Percentiles rank a stretch among this genome's conserved stretches.
Evolutionary conservation across 495 filamentous ascomycete species (phyloP).

Genomic region (Penicillium steckii): DNA sequence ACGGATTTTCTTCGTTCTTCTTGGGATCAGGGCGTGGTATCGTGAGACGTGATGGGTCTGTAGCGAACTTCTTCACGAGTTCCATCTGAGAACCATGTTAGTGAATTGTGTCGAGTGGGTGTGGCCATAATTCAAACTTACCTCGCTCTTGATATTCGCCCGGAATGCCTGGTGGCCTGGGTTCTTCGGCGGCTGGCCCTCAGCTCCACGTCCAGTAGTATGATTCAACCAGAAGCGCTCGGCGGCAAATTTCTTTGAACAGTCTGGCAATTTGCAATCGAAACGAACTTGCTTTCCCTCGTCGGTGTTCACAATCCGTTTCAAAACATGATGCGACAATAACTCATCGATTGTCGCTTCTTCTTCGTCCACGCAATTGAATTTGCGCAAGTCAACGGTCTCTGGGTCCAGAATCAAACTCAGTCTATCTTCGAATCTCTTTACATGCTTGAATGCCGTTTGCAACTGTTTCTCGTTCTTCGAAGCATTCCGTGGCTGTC

Average conservation of each 20-base stretch:
- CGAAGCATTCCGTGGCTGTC: constrained; percentile 58
- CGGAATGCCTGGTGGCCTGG: constrained; percentile 79
- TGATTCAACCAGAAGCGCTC: constrained; percentile 97
- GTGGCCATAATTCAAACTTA: constrained; percentile 41
- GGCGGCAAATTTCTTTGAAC: constrained; percentile 95
- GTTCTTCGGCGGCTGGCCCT: background rate
- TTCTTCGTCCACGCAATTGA: constrained; percentile 84
- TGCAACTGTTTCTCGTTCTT: constrained; percentile 90
- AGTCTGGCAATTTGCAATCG: constrained; percentile 93
- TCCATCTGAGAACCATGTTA: constrained; percentile 57
- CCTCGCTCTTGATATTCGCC: constrained; percentile 75
- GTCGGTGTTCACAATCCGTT: constrained; percentile 65
- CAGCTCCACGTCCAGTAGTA: constrained; percentile 16
- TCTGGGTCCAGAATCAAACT: constrained; percentile 89
- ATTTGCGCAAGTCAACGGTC: constrained; percentile 76
- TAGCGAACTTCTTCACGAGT: constrained; percentile 88
- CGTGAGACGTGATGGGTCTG: constrained; percentile 90
- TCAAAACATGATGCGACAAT: constrained; percentile 51
- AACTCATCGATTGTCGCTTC: constrained; percentile 87
- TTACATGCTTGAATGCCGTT: constrained; percentile 98
- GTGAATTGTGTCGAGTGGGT: background rate
- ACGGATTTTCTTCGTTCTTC: constrained; percentile 63
- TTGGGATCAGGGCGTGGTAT: constrained; percentile 94
- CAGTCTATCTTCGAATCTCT: constrained; percentile 96
- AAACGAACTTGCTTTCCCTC: constrained; percentile 89